Conservation (phyloP, 2,329 filamentous ascomycete genomes). For the Neonectria magnoliae region DNA sequence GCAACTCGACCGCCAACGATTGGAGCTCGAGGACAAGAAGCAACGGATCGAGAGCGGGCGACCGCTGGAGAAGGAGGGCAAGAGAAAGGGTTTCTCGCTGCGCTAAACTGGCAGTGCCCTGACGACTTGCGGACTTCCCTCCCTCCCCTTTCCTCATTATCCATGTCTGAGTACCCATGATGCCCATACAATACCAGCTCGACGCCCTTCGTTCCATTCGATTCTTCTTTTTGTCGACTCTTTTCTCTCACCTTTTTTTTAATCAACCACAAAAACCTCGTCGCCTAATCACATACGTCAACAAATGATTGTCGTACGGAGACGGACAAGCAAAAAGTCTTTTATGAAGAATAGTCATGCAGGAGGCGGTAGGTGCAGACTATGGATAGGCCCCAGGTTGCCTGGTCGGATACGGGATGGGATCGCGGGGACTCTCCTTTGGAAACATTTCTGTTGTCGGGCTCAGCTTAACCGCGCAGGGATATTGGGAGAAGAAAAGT, state of each 20-base stretch:
- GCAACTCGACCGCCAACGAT: slow-evolving; percentile 92
- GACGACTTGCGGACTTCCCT: slow-evolving; percentile 34
- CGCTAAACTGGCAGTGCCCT: slow-evolving; percentile 68
- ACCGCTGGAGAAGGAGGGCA: slow-evolving; percentile 96
- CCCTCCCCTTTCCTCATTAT: slow-evolving; percentile 54
- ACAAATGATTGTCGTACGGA: slow-evolving; percentile 47
- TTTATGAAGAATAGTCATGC: slow-evolving; percentile 51
- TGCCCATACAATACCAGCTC: slow-evolving; percentile 68
- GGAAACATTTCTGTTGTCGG: slow-evolving; percentile 20
- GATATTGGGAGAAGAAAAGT: slow-evolving; percentile 35
- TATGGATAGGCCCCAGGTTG: slow-evolving; percentile 41
- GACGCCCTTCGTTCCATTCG: slow-evolving; percentile 62
- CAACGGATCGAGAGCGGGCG: slow-evolving; percentile 91
- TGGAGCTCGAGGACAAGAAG: slow-evolving; percentile 99
- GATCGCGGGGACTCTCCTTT: slow-evolving; percentile 22
- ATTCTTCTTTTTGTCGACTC: slow-evolving; percentile 52
- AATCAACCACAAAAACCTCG: slow-evolving; percentile 50
- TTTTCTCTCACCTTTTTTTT: slow-evolving; percentile 51
- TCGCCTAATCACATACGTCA: slow-evolving; percentile 50
- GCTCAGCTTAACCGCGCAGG: slow-evolving; percentile 15
- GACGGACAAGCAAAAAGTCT: slow-evolving; percentile 47
- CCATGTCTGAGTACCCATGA: slow-evolving; percentile 68
- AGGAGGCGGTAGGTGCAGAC: slow-evolving; percentile 46
- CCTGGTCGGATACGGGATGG: slow-evolving; percentile 28
- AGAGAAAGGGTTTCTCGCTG: slow-evolving; percentile 99